Evolutionary conservation across 2,329 filamentous ascomycete species (phyloP), one percentile per base, ranked within the genome.

Genomic region (Hymenoscyphus fraxineus): DNA sequence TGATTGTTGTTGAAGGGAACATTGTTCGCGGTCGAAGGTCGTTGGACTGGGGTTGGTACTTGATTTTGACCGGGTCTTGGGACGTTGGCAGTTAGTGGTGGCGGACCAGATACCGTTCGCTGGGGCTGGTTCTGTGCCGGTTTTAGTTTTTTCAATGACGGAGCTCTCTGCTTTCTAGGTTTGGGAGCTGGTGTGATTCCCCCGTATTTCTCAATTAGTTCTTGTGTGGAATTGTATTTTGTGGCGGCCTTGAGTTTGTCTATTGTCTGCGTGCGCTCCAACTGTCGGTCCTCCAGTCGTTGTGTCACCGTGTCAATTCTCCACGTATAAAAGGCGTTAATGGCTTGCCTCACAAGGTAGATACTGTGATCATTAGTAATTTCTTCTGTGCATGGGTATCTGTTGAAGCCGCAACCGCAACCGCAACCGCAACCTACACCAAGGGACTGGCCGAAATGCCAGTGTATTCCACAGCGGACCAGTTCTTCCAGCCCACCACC

Each of bases 191-290:
- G 70, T 62, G 74, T 64, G 41, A 69, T 69, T 10, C 87, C 90
- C 41, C 93, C 93, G 76, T 99, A 99, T 73, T 98, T 99, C 73
- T 98, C 92, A 12, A 99, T 85, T 65, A 99, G 79, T 75, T 97
- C 88, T 73, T 96, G 87, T 1, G 95, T 99, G 39, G 93, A 95
- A 77, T 98, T 92, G 79, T 97, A 99, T 77, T 91, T 97, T 40
- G 95, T 99, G 32, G 93, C 93, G 65, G 90, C 88, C 78, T 99
- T 99, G 68, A 99, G 86, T 78, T 93, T 93, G 76, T 96, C 90
- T 69, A 99, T 98, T 1, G 93, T 97, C 71, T 87, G 87, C 65
- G 91, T 87, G 62, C 94, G 88, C 77, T 97, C 91, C 62, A 87
- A 85, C 72, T 93, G 87, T 41, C 93, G 84, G 22, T 85, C 85